phyloP scores from a whole-genome alignment of 345 rosid genomes.

The Euphorbia tirucalli region DNA sequence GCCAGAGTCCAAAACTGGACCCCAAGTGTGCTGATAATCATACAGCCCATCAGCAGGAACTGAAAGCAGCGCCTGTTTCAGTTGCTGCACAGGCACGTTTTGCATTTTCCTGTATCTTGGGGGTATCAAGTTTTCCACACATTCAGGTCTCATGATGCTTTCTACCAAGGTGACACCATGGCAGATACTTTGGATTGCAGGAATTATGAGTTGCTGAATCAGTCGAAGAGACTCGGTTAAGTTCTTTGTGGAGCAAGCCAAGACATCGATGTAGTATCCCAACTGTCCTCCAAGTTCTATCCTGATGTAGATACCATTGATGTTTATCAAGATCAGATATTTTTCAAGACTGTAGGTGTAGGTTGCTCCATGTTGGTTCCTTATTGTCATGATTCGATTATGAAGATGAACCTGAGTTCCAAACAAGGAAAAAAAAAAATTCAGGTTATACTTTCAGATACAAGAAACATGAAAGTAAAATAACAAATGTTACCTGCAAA shows the following conservation, averaged over 20 bases:
- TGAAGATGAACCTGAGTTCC: slow-evolving; percentile 78
- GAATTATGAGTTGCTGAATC: slow-evolving; percentile 70
- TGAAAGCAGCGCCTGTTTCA: slow-evolving; percentile 81
- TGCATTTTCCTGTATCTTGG: slow-evolving; percentile 79
- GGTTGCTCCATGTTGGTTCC: slow-evolving; percentile 83
- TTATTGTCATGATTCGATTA: slow-evolving; percentile 66
- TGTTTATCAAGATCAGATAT: slow-evolving; percentile 63
- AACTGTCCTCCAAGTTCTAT: slow-evolving; percentile 92
- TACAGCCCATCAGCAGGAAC: slow-evolving; percentile 89
- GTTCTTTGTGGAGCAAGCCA: slow-evolving; percentile 87
- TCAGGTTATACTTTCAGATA: not conserved
- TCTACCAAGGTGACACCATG: slow-evolving; percentile 78
- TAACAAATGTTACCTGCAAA: slow-evolving; percentile 57
- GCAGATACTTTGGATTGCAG: slow-evolving; percentile 81
- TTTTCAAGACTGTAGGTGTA: slow-evolving; percentile 84
- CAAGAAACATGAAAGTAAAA: not conserved
- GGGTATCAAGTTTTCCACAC: slow-evolving; percentile 67
- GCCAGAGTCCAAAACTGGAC: slow-evolving; percentile 63
- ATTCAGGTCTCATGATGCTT: slow-evolving; percentile 73
- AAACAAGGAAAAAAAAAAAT: not conserved
- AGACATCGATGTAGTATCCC: slow-evolving; percentile 79
- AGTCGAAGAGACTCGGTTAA: slow-evolving; percentile 78
- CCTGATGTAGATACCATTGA: slow-evolving; percentile 75
- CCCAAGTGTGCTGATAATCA: slow-evolving; percentile 96
- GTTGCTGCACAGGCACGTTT: slow-evolving; percentile 52